Percentiles rank a stretch among this genome's conserved stretches.
Conservation (phyloP, 75 land plant species). For the Picea sitchensis region DNA sequence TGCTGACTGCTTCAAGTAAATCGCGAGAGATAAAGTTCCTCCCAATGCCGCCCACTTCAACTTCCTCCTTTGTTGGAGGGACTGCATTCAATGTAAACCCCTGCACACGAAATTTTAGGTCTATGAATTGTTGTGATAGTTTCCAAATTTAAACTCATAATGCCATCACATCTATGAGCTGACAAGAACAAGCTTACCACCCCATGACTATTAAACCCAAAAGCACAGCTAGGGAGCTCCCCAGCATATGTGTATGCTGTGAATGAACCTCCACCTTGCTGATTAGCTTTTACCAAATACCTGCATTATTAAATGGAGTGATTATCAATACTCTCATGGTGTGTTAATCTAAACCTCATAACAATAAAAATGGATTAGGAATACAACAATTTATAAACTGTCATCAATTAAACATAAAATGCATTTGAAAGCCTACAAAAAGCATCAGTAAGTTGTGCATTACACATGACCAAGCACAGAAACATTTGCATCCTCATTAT, state of each 20-base stretch:
- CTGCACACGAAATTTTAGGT: constrained; percentile 23
- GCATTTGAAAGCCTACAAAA: background rate
- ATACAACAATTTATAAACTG: background rate
- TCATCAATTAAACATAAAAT: background rate
- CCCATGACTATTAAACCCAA: constrained; percentile 81
- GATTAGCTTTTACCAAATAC: constrained; percentile 57
- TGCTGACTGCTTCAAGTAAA: constrained; percentile 65
- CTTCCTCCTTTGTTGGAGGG: constrained; percentile 65
- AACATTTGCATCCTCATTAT: constrained; percentile 90
- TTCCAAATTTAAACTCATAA: background rate
- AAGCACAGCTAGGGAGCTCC: constrained; percentile 97
- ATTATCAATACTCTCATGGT: background rate
- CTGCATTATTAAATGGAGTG: constrained; percentile 31
- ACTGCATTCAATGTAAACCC: constrained; percentile 94
- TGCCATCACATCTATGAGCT: background rate
- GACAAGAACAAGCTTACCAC: constrained; percentile 1
- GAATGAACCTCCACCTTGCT: constrained; percentile 61
- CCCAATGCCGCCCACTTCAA: constrained; percentile 71
- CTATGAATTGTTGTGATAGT: background rate
- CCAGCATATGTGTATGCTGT: constrained; percentile 95
- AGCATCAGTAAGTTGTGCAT: constrained; percentile 7
- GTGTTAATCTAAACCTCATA: background rate
- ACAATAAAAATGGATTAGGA: background rate
- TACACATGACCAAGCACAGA: constrained; percentile 82
- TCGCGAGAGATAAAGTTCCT: constrained; percentile 88